Base-by-base conservation (phyloP, 805 yeast species). In the Saturnispora serradocipensis region DNA sequence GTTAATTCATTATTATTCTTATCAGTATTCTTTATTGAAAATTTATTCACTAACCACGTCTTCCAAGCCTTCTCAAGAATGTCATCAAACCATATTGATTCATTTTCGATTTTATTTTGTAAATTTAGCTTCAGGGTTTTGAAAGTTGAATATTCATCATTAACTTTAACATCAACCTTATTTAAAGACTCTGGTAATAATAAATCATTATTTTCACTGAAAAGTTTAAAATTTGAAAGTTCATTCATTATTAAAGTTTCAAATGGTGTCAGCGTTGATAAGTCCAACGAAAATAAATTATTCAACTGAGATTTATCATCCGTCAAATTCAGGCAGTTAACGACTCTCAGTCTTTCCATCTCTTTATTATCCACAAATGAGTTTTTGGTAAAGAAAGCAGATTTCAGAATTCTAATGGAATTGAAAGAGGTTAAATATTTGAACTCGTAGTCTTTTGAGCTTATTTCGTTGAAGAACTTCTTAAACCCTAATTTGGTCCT, bases 211-310 rank as follows among this genome's bases (percentile, higher is more conserved):
- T 38, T 10, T 13, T 24, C 27, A 39, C 27, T n/a, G 24, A 47
- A 47, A 11, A 47, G 40, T 30, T 24, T 43, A 22, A 53, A 20
- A 1, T 40, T 39, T 20, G 46, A 18, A 18, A 55, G 11, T 20
- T 49, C 48, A 5, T 46, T 10, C 16, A 51, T 45, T 2, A 55
- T 7, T 9, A 11, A 4, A 25, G 9, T n/a, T 44, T 55, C 58
- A 53, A 53, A 55, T 10, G 34, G 45, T 11, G 58, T 53, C 9
- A 49, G 15, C 10, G 20, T 35, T 20, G 54, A 53, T 15, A 55
- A 35, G 46, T 53, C 54, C 6, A 53, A 38, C 2, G 53, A 48
- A 13, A 51, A 28, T 18, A 54, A 43, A 18, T 43, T 20, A 10
- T 38, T 39, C 20, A 43, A 45, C 13, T 47, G 20, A 27, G 30